Conservation (phyloP, 805 yeast species). For the Tetrapisispora namnaoensis region DNA sequence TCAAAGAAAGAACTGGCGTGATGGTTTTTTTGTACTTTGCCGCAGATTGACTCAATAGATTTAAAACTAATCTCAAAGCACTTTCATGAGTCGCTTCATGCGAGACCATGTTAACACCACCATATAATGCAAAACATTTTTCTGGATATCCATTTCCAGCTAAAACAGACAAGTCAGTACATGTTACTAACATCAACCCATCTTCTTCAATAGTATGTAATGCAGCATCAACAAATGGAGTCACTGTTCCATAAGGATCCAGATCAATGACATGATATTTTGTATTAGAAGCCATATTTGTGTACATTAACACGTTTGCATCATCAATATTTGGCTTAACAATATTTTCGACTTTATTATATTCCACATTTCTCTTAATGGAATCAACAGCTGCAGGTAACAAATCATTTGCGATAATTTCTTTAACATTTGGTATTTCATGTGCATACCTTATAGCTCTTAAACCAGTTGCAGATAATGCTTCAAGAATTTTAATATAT, state of each 20-base stretch:
- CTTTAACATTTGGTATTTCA: slow-evolving; percentile 69
- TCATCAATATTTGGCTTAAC: slow-evolving; percentile 74
- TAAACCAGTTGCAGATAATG: slow-evolving; percentile 88
- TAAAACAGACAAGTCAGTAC: slow-evolving; percentile 91
- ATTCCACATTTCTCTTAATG: slow-evolving; percentile 59
- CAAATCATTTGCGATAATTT: slow-evolving; percentile 83
- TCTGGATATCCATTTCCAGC: slow-evolving; percentile 97
- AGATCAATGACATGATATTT: slow-evolving; percentile 80
- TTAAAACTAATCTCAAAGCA: slow-evolving; percentile 76
- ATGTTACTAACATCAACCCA: slow-evolving; percentile 81
- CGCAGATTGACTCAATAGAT: slow-evolving; percentile 69
- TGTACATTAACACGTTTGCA: slow-evolving; percentile 77
- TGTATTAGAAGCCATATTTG: slow-evolving; percentile 31
- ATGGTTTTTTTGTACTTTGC: slow-evolving; percentile 81
- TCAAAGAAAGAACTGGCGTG: slow-evolving; percentile 76
- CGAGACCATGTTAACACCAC: slow-evolving; percentile 79
- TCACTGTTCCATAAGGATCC: slow-evolving; percentile 96
- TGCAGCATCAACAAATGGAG: slow-evolving; percentile 92
- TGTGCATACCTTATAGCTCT: slow-evolving; percentile 89
- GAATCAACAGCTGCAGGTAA: slow-evolving; percentile 76
- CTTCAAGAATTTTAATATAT: slow-evolving; percentile 69
- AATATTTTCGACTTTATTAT: slow-evolving; percentile 47
- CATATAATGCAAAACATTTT: slow-evolving; percentile 88
- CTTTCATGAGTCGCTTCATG: slow-evolving; percentile 84
- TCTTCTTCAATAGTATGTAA: slow-evolving; percentile 73